phyloP scores from a whole-genome alignment of 768 basidiomycete species.

The Termitomyces sp. region DNA sequence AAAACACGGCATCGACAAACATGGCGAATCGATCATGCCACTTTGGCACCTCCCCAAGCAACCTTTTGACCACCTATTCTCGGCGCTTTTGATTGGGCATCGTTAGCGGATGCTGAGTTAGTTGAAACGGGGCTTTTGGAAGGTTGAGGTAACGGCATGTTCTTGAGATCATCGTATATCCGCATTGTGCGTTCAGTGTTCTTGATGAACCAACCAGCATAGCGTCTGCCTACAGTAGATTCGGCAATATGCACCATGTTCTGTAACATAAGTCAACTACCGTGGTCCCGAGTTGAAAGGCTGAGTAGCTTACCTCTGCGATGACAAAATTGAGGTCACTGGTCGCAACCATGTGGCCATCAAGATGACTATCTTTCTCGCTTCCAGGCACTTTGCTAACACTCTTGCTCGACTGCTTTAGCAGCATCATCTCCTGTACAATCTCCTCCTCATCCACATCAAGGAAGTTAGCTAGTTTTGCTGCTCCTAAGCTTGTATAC shows the following conservation, averaged over 20 bases:
- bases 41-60: conserved; percentile 52
- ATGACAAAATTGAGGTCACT: conserved; percentile 97
- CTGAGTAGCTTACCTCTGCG: conserved; percentile 61
- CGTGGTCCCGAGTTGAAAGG: neutral
- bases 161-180: conserved; percentile 73
- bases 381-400: conserved; percentile 58
- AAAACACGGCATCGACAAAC: neutral
- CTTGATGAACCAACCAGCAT: conserved; percentile 96
- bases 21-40: conserved; percentile 13
- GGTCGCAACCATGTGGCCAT: conserved; percentile 82
- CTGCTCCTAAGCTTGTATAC: conserved; percentile 89
- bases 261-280: conserved; percentile 31
- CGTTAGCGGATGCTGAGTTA: conserved; percentile 18
- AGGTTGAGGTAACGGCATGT: conserved; percentile 38
- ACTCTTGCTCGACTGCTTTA: conserved; percentile 85
- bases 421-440: conserved; percentile 93
- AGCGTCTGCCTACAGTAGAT: conserved; percentile 87
- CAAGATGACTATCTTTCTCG: conserved; percentile 56
- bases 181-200: conserved; percentile 90
- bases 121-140: conserved; percentile 22
- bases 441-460: conserved; percentile 92
- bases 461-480: conserved; percentile 88
- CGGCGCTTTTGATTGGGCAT: conserved; percentile 19
- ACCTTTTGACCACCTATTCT: conserved; percentile 50
- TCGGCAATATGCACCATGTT: conserved; percentile 97